Evolutionary conservation across 2,329 filamentous ascomycete species (phyloP), one percentile per base, ranked within the genome.

Genomic region (Elsinoe batatas): DNA sequence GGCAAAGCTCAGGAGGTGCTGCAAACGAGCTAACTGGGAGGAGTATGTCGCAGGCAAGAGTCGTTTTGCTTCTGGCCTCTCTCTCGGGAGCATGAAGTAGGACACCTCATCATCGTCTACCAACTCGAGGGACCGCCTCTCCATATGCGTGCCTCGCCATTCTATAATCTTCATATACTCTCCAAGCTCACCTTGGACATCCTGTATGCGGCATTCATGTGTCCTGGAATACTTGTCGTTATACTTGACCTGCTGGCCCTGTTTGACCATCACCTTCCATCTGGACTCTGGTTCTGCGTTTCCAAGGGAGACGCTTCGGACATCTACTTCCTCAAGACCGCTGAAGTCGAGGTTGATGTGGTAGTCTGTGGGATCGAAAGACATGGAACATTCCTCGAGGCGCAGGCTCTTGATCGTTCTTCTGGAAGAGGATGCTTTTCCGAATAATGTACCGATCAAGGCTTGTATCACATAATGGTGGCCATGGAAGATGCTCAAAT

Each of bases 251-350:
- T 33, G 30, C 26, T 49, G 44, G 17, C 44, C 44, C 15, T 49
- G 26, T 35, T 49, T 49, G 12, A 49, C 44, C 44, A 49, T 49
- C 22, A 49, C 44, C 17, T 49, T 49, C 44, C 44, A 49, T 17
- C 30, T 33, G 7, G 44, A 17, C 13, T 18, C 26, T 6, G 44
- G 35, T 8, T 49, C 30, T 26, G 22, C 44, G 12, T 49, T 49
- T 8, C 44, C 44, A 8, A 49, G 44, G 10, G 44, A 20, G 30
- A 49, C n/a, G 13, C 44, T 12, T 49, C 44, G 32, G 44, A 49
- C 30, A 15, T 49, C 26, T 13, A 49, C n/a, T 15, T 35, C 22
- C 5, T 35, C 11, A 20, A 49, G 30, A 6, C 44, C 44, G 5
- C 8, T 15, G 20, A 49, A 49, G 12, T 49, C 44, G 2, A 49